Conservation (phyloP, 176 grass and related monocot species). For the Phragmites australis region DNA sequence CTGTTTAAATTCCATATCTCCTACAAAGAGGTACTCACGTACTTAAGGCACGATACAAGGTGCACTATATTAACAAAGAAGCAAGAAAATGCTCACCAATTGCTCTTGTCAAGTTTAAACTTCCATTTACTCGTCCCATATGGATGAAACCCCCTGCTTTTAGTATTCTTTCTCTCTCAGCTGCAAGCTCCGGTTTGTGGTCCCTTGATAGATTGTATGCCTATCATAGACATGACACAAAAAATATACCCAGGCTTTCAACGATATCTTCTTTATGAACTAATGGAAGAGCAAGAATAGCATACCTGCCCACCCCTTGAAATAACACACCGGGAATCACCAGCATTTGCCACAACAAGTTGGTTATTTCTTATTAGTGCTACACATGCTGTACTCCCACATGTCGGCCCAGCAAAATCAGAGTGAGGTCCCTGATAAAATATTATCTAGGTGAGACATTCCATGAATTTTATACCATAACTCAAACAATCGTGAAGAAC, state of each 20-base stretch:
- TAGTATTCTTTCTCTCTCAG: slow-evolving; percentile 91
- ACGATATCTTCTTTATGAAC: slow-evolving; percentile 10
- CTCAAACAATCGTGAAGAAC: not conserved
- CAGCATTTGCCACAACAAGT: slow-evolving; percentile 90
- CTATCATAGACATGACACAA: slow-evolving; percentile 42
- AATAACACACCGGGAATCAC: slow-evolving; percentile 98
- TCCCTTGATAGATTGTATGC: slow-evolving; percentile 94
- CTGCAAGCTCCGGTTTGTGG: slow-evolving; percentile 86
- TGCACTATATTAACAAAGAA: slow-evolving; percentile 8
- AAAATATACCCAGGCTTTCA: slow-evolving; percentile 15
- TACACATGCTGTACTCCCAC: slow-evolving; percentile 90
- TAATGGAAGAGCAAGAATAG: slow-evolving; percentile 1
- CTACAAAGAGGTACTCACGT: slow-evolving; percentile 43
- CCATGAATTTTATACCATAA: slow-evolving; percentile 1
- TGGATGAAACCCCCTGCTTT: slow-evolving; percentile 93
- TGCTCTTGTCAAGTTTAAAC: slow-evolving; percentile 92
- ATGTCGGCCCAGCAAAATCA: slow-evolving; percentile 81
- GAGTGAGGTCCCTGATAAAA: slow-evolving; percentile 82
- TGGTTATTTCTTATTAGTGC: slow-evolving; percentile 82
- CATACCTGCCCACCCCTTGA: slow-evolving; percentile 84
- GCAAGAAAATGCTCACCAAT: slow-evolving; percentile 56
- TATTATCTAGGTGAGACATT: slow-evolving; percentile 18
- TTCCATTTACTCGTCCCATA: slow-evolving; percentile 92
- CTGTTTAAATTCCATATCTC: slow-evolving; percentile 98
- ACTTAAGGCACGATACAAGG: slow-evolving; percentile 25